Base-by-base conservation (phyloP, 192 early-diverging fungal genomes). In the Diversispora epigaea region DNA sequence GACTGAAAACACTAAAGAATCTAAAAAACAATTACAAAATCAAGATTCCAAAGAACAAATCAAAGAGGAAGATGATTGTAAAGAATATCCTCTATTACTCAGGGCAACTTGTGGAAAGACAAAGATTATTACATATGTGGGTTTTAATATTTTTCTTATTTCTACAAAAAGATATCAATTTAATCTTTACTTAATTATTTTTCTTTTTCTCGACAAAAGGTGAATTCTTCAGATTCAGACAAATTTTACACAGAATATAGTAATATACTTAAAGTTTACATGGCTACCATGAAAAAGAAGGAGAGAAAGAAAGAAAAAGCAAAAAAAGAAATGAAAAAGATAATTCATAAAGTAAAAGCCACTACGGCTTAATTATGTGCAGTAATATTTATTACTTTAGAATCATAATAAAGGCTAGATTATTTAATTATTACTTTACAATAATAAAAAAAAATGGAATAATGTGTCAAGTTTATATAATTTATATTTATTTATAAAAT, bases 251-350 rank as follows among this genome's bases (percentile, higher is more conserved):
- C 76, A 5, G 69, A 45, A 41, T 85, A 84, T 57, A 77, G 58
- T 19, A 85, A 77, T 50, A 82, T 85, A 49, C 64, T 74, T n/a
- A 78, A 50, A 62, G 73, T 80, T 25, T 73, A 85, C 68, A 85
- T 85, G 80, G 78, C 79, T 57, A 79, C 82, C 41, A 76, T 85
- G 57, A 85, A 85, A 73, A 85, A 85, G 76, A 85, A 82, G 44
- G 84, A 84, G n/a, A 57, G 76, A 17, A 85, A 85, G 76, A 84
- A 84, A 58, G 57, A 57, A 41, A 84, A 84, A 77, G 71, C 74
- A 73, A 45, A 77, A 46, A 84, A 81, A 76, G 73, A 79, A 69
- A 22, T 68, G 41, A 32, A 25, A 65, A 65, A 64, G 44, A 61
- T 11, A 75, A 57, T n/a, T 22, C 22, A 56, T 19, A 71, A 71